Base-by-base conservation (phyloP, 805 yeast genomes). In the Lipomyces sp. region DNA sequence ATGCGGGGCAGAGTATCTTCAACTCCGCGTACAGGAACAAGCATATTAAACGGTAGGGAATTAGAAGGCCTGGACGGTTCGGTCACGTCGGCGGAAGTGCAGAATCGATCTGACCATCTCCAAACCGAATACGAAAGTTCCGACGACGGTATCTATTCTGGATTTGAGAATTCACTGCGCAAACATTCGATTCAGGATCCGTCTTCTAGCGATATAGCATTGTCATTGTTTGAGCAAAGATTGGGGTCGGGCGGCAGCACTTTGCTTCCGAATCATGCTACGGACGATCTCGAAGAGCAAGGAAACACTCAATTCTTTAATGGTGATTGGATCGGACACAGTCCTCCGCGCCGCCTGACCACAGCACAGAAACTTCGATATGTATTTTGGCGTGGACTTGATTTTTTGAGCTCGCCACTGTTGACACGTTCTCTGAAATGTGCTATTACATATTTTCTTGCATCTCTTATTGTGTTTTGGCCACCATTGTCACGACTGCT, bases 391-490 rank as follows among this genome's bases (percentile, higher is more conserved):
- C 8, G 48, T 13, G 48, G 3, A 42, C 18, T 42, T 42, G 56
- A 18, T 13, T 5, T 4, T 53, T 30, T 53, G 5, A 18, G 35
- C 24, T 5, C 18, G 10, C 48, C 24, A 42, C 6, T 3, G 51
- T 63, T 63, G 48, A 63, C 65, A 18, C 50, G 63, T 7, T 66
- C 69, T 29, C 59, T 88, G 56, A 90, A 90, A 71, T 88, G 94
- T 71, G 81, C 93, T 0, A 65, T 90, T 24, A 89, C 95, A 0
- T 91, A 91, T 74, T 78, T 88, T 10, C 66, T 90, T 1, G 94
- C 92, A 0, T 87, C 96, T 0, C 73, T 89, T 64, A 90, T 87
- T 0, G 95, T 90, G n/a, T 90, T 88, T 75, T 72, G 77, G n/a
- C 78, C 79, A 3, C 60, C 76, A 18, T 67, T 77, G 1, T 81